These are phyloP conservation scores for Monilinia fructicola DNA, from an alignment of 2,329 filamentous ascomycete species.

Conservation along the genomic window DNA sequence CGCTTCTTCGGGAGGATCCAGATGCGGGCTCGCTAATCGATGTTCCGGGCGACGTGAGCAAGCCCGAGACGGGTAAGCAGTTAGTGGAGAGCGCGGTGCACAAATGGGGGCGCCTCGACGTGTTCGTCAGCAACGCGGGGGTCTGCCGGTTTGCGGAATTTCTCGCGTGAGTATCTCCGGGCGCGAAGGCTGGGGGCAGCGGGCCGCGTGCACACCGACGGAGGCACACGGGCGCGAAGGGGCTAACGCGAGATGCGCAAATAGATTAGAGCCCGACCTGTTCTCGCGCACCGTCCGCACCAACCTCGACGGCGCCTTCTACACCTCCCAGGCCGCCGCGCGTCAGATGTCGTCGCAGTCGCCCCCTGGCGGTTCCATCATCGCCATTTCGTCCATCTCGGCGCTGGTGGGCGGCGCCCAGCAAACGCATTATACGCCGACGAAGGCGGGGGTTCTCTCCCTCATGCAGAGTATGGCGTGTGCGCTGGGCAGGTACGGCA, in stretches of 20 bases:
- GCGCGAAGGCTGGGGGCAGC: no score
- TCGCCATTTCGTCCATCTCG: conserved; percentile 70
- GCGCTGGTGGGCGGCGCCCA: conserved; percentile 75
- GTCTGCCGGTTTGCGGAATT: conserved; percentile 89
- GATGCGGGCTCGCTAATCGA: conserved; percentile 60
- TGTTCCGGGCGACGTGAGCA: conserved; percentile 73
- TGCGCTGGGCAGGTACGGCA: conserved; percentile 71
- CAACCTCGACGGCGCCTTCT: conserved; percentile 88
- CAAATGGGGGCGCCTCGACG: conserved; percentile 62
- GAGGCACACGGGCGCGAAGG: no score
- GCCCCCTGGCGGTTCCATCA: conserved; percentile 69
- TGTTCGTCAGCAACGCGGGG: conserved; percentile 87
- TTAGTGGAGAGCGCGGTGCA: conserved; percentile 67
- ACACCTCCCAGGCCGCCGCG: conserved; percentile 80
- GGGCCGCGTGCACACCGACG: no score
- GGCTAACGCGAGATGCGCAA: not conserved
- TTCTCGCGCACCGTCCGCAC: conserved; percentile 71
- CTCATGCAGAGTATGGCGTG: conserved; percentile 83
- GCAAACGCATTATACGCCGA: conserved; percentile 85
- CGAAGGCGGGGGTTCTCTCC: conserved; percentile 77
- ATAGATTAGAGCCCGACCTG: conserved; percentile 64
- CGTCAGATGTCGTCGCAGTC: conserved; percentile 72
- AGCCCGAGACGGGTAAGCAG: conserved; percentile 66
- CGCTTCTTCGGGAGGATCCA: conserved; percentile 46
- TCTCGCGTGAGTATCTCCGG: conserved; percentile 58